phyloP scores from a whole-genome alignment of 1,284 basidiomycete species.

The Cryptococcus hybrid region DNA sequence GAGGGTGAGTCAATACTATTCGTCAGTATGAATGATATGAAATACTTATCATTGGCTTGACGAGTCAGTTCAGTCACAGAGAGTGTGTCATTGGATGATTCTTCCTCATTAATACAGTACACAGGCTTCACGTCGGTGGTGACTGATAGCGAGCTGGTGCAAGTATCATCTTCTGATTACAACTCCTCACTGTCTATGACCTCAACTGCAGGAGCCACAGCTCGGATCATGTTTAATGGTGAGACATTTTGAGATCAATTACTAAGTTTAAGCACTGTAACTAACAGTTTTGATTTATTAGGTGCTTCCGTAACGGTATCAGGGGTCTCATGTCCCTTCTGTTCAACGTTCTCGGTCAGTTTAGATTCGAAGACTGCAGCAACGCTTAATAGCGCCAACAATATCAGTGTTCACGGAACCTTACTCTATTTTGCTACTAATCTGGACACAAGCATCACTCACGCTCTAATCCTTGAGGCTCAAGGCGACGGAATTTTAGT shows the following conservation, averaged over 20 bases:
- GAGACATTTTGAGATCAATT: slow-evolving; percentile 1
- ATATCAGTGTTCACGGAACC: slow-evolving; percentile 21
- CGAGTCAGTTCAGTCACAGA: slow-evolving; percentile 6
- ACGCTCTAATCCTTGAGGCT: slow-evolving; percentile 23
- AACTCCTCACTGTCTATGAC: slow-evolving; percentile 28
- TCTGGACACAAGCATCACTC: slow-evolving; percentile 20
- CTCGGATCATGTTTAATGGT: slow-evolving; percentile 28
- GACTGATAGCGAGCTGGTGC: slow-evolving; percentile 5
- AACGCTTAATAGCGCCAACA: slow-evolving; percentile 15
- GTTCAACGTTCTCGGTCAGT: slow-evolving; percentile 11
- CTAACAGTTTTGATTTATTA: slow-evolving; percentile 7
- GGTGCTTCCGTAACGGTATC: slow-evolving; percentile 24
- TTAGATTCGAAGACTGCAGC: slow-evolving; percentile 18
- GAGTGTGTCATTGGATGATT: slow-evolving; percentile 20
- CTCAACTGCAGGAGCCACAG: slow-evolving; percentile 23
- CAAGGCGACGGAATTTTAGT: slow-evolving; percentile 14
- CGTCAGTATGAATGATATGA: slow-evolving; percentile 1
- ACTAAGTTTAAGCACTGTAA: background rate
- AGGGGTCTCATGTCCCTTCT: slow-evolving; percentile 23
- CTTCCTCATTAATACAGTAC: slow-evolving; percentile 18
- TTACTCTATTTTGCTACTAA: slow-evolving; percentile 26
- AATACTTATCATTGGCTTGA: background rate
- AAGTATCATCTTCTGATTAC: slow-evolving; percentile 15
- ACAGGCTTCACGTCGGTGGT: slow-evolving; percentile 18
- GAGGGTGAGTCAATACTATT: background rate